phyloP scores from a whole-genome alignment of 805 yeast genomes.

The Hanseniaspora guilliermondii region DNA sequence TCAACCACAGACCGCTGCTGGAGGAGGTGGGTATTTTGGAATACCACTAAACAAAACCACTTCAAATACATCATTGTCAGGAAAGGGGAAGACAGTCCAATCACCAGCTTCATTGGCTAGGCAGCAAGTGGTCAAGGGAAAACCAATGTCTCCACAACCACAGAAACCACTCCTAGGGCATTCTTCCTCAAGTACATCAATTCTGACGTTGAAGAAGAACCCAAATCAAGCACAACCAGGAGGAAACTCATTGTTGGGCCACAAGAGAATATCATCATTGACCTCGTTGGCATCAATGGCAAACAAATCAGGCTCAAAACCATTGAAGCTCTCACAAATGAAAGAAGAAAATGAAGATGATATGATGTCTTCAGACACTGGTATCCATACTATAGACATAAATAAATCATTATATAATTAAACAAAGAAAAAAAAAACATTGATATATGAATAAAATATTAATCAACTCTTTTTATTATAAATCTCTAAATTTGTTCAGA shows the following conservation, averaged over 20 bases:
- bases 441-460: not conserved
- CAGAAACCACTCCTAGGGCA: not conserved
- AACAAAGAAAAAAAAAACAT: too few species aligned
- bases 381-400: not conserved
- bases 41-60: slow-evolving; percentile 22
- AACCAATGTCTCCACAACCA: slow-evolving; percentile 10
- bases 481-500: not conserved
- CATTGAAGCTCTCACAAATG: slow-evolving; percentile 8
- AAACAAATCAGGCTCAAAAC: not conserved
- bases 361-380: not conserved
- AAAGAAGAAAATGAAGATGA: slow-evolving; percentile 3
- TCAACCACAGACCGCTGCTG: slow-evolving; percentile 15
- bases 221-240: not conserved
- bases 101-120: slow-evolving; percentile 14
- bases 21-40: slow-evolving; percentile 28
- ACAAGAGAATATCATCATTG: slow-evolving; percentile 12
- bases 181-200: not conserved
- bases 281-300: slow-evolving; percentile 10
- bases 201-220: not conserved
- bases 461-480: not conserved
- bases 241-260: not conserved
- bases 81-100: slow-evolving; percentile 7
- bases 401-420: slow-evolving; percentile 6
- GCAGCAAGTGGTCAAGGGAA: not conserved
- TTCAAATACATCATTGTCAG: not conserved